These are phyloP conservation scores for Wickerhamomyces xylosicus DNA, from an alignment of 805 yeast genomes.

Conservation along the genomic window DNA sequence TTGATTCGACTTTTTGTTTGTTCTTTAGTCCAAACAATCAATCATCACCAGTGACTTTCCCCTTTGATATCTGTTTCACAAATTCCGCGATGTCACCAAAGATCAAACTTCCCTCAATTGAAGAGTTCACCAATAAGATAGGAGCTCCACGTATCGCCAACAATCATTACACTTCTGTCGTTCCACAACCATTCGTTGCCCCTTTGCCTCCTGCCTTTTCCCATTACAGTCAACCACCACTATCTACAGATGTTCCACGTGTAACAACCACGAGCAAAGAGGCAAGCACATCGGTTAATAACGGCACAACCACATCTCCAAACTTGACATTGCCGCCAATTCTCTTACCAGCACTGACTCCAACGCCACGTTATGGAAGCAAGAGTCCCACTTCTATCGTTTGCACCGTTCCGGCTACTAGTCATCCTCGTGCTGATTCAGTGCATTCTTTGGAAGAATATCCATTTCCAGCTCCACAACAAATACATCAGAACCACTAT, in stretches of 20 bases:
- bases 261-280: not conserved
- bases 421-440: not conserved
- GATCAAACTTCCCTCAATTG: slow-evolving; percentile 12
- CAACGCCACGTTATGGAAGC: not conserved
- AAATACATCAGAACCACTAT: not conserved
- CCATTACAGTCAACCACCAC: not conserved
- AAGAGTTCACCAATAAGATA: slow-evolving; percentile 8
- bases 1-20: no score
- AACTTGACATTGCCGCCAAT: not conserved
- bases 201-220: not conserved
- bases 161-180: not conserved
- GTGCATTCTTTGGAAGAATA: not conserved
- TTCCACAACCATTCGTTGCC: not conserved
- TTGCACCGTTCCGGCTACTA: not conserved
- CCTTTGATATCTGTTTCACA: no score
- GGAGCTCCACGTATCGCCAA: slow-evolving; percentile 2
- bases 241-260: not conserved
- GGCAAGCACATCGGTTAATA: no score
- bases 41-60: no score
- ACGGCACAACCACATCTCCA: not conserved
- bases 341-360: not conserved
- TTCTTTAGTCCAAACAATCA: no score
- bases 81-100: slow-evolving; percentile 2
- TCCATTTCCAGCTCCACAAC: not conserved
- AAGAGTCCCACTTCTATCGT: not conserved